Evolutionary conservation across 345 rosid species (phyloP), one percentile per base, ranked within the genome.

Genomic region (Acer negundo): DNA sequence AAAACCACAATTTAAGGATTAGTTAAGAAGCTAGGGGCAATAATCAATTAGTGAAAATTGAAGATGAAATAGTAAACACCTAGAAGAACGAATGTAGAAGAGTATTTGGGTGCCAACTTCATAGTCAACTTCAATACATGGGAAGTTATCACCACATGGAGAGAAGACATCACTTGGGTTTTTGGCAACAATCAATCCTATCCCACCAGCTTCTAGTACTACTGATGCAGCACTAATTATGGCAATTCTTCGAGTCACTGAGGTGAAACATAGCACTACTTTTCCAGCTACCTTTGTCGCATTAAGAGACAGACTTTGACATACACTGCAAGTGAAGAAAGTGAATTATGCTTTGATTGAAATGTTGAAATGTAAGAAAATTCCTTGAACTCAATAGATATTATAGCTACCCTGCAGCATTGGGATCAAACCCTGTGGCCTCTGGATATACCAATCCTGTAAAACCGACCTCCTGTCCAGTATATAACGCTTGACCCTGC

Each of bases 71-170:
- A 42, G n/a, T 10, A 4, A 1, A 65, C 76, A 81, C 90, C 84
- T 81, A 10, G 86, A 72, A 24, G 90, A 82, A 11, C 94, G 92
- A 75, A 90, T 79, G 82, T 90, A 90, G 49, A 75, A 84, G 22
- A 90, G 86, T 78, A 92, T 89, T 73, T 70, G 87, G 12, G 93
- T 89, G 74, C 97, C 94, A 22, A 84, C 80, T 85, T 89, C 94
- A 4, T 85, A 89, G 82, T 90, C 92, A 22, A 90, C 91, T 79
- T 86, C 88, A 2, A 89, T 47, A 70, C 78, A 82, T 0, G 97
- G 94, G 78, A 90, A 86, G 47, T 79, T 81, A 16, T 72, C 74
- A 3, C 19, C 7, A 68, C 87, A 72, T 0, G 87, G 87, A 55
- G 59, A 77, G 67, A 88, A 74, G 55, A 77, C 78, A 78, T 92